Percentiles rank a stretch among this genome's conserved stretches.
Conservation (phyloP, 2,329 filamentous ascomycete genomes). For the Colletotrichum lentis region DNA sequence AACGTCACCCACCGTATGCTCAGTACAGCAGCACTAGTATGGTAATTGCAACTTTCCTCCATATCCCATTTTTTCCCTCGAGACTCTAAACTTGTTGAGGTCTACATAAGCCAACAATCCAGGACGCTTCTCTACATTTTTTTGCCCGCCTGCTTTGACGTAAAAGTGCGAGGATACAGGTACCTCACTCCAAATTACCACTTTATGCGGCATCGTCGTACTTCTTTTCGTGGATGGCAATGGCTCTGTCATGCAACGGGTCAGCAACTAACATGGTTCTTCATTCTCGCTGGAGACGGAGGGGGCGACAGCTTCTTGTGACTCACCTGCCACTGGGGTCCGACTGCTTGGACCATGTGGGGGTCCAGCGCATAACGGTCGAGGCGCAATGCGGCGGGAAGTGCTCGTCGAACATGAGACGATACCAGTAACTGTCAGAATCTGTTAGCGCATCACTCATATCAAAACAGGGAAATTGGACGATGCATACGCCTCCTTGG, state of each 20-base stretch:
- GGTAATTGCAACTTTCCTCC: conserved; percentile 10
- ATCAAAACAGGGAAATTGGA: conserved; percentile 10
- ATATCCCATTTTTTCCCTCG: not conserved
- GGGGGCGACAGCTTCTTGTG: conserved; percentile 11
- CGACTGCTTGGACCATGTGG: conserved; percentile 95
- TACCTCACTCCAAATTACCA: conserved; percentile 28
- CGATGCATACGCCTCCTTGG: conserved; percentile 82
- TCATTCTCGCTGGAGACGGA: not conserved
- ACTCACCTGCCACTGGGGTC: conserved; percentile 90
- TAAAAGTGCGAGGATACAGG: conserved; percentile 31
- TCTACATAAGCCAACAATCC: conserved; percentile 33
- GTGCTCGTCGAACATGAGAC: conserved; percentile 98
- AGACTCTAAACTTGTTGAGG: conserved; percentile 37
- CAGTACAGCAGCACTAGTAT: not conserved
- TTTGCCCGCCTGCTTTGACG: conserved; percentile 34
- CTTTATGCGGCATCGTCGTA: conserved; percentile 64
- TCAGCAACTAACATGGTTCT: conserved; percentile 21
- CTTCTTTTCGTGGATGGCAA: conserved; percentile 77
- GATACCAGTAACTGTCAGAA: conserved; percentile 84
- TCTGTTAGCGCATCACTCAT: conserved; percentile 41
- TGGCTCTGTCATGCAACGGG: conserved; percentile 64
- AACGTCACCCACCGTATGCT: not conserved
- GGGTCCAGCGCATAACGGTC: conserved; percentile 96
- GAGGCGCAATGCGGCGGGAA: conserved; percentile 91
- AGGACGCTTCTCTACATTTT: conserved; percentile 33